A percentile compares a stretch with the other conserved stretches of the same genome.
These are phyloP conservation scores for Hypoxylon perforatum DNA, from an alignment of 495 filamentous ascomycete species.

Conservation along the genomic window DNA sequence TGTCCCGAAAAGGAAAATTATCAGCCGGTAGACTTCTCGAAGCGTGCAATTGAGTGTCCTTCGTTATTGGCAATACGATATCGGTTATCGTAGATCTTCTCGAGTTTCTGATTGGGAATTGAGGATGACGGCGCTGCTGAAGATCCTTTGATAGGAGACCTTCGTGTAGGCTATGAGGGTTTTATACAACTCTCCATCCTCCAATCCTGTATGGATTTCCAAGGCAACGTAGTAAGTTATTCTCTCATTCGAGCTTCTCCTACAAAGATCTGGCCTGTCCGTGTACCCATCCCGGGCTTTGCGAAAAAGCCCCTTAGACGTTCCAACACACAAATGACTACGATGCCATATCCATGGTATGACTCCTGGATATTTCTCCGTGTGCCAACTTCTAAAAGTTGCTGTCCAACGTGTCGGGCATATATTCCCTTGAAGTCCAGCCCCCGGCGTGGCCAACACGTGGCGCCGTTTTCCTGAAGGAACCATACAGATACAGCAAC, in stretches of 20 bases:
- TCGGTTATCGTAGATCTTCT: not conserved
- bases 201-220: not conserved
- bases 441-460: slow-evolving; percentile 15
- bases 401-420: slow-evolving; percentile 9
- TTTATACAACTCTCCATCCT: slow-evolving; percentile 6
- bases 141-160: not conserved
- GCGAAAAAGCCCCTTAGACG: not conserved
- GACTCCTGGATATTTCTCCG: not conserved
- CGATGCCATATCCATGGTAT: slow-evolving; percentile 19
- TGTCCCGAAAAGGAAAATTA: not conserved
- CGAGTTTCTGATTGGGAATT: not conserved
- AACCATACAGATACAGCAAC: not conserved
- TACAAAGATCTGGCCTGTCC: not conserved
- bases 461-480: slow-evolving; percentile 16
- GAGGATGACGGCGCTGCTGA: not conserved
- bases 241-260: not conserved
- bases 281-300: slow-evolving; percentile 20
- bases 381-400: too few species aligned
- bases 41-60: too few species aligned
- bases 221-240: not conserved
- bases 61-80: not conserved
- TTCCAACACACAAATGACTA: slow-evolving; percentile 1
- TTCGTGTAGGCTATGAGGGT: not conserved
- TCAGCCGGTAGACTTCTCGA: too few species aligned
- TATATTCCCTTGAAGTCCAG: slow-evolving; percentile 12